Evolutionary conservation across 164 flowering plant genomes (phyloP), one percentile per base, ranked within the genome.

Genomic region (Buxus sempervirens): DNA sequence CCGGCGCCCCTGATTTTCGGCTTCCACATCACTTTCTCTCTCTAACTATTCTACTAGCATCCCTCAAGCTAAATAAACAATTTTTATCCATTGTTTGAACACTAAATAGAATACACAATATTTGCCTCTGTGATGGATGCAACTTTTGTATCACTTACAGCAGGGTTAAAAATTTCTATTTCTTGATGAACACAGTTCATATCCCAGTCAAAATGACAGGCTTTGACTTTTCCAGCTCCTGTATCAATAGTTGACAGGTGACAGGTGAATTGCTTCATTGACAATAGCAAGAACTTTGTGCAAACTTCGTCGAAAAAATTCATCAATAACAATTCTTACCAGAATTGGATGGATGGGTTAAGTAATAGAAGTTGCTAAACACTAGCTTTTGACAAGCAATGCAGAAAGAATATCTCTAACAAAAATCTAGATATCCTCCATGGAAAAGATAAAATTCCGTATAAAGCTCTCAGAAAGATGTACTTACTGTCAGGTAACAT

Each of bases 131-230:
- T 1, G 12, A 65, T 27, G n/a, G n/a, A 23, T 18, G 38, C 38
- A 23, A 65, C 64, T 54, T 36, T 12, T 23, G 28, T 41, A 53
- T 55, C 51, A 83, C 97, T 88, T 83, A 95, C 98, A 62, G 97
- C 91, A 26, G 99, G 99, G 74, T 93, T 82, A 70, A 67, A 83
- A 61, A 96, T 90, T 77, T 96, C 99, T 64, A 96, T 96, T 83
- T 96, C 99, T 76, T 90, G 82, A 83, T 92, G 96, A 36, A 97
- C 98, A 77, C 98, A 93, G 75, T 96, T 96, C 69, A 96, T 70
- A 82, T 96, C 99, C 99, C 99, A 38, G 97, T 90, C 86, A 96
- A 79, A 78, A 96, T 87, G 62, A 96, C 99, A 72, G 99, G 99
- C 77, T 96, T 96, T 56, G 83, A 82, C 77, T 85, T 90, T 71